Conservation (phyloP, 768 basidiomycete genomes). For the Filobasidium floriforme region DNA sequence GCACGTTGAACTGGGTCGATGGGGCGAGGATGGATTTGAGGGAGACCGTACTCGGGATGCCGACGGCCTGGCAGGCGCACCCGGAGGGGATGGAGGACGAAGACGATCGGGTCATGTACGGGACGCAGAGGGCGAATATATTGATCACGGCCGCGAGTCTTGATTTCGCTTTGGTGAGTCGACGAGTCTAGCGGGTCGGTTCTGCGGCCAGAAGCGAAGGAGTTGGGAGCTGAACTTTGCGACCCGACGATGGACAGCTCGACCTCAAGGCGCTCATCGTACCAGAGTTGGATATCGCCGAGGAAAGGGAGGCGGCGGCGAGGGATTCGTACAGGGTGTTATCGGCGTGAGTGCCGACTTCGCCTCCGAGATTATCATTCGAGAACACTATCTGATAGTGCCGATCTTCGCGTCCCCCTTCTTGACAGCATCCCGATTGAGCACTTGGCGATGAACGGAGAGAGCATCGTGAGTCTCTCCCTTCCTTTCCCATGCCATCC, state of each 20-base stretch:
- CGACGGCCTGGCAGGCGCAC: not conserved
- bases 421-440: conserved; percentile 29
- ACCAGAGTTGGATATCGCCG: conserved; percentile 26
- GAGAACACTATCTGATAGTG: not conserved
- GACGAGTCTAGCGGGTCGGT: no score
- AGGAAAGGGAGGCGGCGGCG: conserved; percentile 28
- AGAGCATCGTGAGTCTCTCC: conserved; percentile 30
- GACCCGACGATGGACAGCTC: conserved; percentile 18
- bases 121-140: conserved; percentile 34
- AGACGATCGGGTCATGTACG: conserved; percentile 24
- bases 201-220: no score
- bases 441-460: conserved; percentile 33
- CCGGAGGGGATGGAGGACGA: conserved; percentile 1
- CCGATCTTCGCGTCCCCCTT: not conserved
- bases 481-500: not conserved
- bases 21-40: not conserved
- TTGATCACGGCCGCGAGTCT: conserved; percentile 32
- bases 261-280: conserved; percentile 27
- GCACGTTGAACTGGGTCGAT: conserved; percentile 20
- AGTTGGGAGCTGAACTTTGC: no score
- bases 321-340: conserved; percentile 28
- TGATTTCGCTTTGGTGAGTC: conserved; percentile 33
- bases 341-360: conserved; percentile 19
- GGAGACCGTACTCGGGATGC: not conserved
- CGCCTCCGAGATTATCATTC: not conserved